A percentile compares a stretch with the other conserved stretches of the same genome.
Evolutionary conservation across 2,329 filamentous ascomycete genomes (phyloP).

Genomic region (Pestalotiopsis sp.): DNA sequence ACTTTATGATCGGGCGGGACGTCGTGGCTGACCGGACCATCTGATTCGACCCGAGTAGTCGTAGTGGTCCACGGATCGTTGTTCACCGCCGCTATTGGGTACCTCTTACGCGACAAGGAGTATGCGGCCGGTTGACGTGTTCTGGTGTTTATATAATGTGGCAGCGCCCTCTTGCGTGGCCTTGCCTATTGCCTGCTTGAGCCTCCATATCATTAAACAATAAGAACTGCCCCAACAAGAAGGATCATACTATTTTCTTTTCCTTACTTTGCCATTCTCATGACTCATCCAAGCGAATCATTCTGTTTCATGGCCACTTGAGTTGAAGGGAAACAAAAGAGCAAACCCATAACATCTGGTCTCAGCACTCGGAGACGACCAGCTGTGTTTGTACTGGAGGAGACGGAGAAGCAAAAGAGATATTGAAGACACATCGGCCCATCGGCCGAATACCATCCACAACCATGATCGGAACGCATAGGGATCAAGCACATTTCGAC

Average conservation of each 20-base stretch:
- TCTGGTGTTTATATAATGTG: neutral
- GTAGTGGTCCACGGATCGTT: neutral
- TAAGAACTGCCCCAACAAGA: neutral
- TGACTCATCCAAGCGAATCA: neutral
- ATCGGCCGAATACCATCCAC: neutral
- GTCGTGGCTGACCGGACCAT: neutral
- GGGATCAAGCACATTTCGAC: constrained; percentile 55
- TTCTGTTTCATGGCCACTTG: neutral
- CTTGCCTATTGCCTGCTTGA: neutral
- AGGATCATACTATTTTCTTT: neutral
- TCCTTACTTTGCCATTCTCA: neutral
- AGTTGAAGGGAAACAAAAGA: neutral
- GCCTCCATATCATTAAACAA: neutral
- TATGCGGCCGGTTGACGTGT: neutral
- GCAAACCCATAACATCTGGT: neutral
- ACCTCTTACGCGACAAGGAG: neutral
- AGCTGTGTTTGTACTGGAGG: neutral
- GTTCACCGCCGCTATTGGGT: neutral
- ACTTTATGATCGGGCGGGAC: neutral
- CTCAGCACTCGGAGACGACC: neutral
- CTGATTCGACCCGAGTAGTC: neutral
- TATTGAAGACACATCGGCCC: neutral
- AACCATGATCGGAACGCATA: constrained; percentile 44
- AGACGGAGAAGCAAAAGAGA: neutral
- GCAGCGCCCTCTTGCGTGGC: neutral